These are phyloP conservation scores for Carpinus viminea DNA, from an alignment of 306 rosid species.

Conservation along the genomic window DNA sequence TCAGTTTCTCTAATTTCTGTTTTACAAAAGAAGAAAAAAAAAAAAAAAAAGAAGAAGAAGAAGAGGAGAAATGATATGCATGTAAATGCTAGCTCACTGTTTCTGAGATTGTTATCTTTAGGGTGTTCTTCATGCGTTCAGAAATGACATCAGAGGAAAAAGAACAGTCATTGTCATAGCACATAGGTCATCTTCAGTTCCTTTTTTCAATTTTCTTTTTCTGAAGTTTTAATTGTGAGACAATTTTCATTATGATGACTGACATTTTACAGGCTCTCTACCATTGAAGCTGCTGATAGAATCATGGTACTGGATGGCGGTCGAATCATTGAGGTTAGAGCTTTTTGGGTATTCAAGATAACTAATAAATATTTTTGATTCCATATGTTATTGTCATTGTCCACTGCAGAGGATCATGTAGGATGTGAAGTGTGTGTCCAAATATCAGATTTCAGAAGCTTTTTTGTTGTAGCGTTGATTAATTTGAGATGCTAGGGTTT, in stretches of 20 bases:
- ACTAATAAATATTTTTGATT: background rate
- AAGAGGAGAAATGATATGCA: background rate
- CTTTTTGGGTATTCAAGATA: background rate
- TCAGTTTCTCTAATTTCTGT: background rate
- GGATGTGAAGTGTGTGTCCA: background rate
- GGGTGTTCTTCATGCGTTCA: constrained; percentile 37
- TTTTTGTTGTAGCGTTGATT: background rate
- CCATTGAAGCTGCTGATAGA: constrained; percentile 47
- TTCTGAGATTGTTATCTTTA: constrained; percentile 9
- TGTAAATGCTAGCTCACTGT: background rate
- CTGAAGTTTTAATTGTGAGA: background rate
- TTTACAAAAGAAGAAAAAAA: background rate
- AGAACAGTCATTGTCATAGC: constrained; percentile 48
- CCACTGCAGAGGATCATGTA: background rate
- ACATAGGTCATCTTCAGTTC: constrained; percentile 32
- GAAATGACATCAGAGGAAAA: constrained; percentile 25
- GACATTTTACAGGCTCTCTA: constrained; percentile 39
- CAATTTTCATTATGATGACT: constrained; percentile 1
- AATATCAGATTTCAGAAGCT: background rate
- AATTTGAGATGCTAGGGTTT: background rate
- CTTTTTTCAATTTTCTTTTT: too few relatives aligned
- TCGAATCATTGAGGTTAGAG: constrained; percentile 42
- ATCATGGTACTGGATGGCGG: constrained; percentile 49
- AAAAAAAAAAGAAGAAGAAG: too few relatives aligned
- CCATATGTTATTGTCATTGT: background rate